Base-by-base conservation (phyloP, 2,329 filamentous ascomycete species). In the Epichloe gansuensis region DNA sequence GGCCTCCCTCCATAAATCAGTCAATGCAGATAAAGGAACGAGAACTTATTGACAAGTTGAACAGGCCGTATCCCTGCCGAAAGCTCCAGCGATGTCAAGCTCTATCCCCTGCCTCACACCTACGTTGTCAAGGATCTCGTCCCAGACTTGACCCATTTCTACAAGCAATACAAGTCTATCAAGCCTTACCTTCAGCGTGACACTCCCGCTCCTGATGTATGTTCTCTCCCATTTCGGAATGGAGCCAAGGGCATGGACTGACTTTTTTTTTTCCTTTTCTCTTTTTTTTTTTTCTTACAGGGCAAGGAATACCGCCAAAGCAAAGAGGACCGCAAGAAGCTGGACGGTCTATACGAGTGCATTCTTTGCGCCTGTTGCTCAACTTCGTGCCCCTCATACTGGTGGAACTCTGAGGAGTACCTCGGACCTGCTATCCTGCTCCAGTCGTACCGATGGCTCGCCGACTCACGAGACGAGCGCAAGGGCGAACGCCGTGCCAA, bases 131-230 rank as follows among this genome's bases (percentile, higher is more conserved):
- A 97, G 82, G 93, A 98, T 69, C 82, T 98, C 57, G 93, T 98
- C 36, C 91, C 93, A 54, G 93, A 98, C 68, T 76, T 98, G 75
- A 98, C 93, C 57, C 87, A 93, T 66, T 97, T 98, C 76, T 98
- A 98, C 82, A 97, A 97, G 81, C 93, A 98, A 78, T 98, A 98
- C 82, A 95, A 96, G 75, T 96, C 90, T 15, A 96, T 98, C 74
- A 95, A 97, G 83, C 93, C 93, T 43, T 98, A 95, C 71, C 83
- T 98, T 51, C 93, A 97, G 76, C 82, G 89, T 65, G 85, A 90
- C 58, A 93, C 88, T 31, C 85, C 87, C 51, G 75, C 88, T 43
- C 81, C 83, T 60, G 87, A 96, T 67, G 88, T 94, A 79, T 68
- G 85, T 77, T 48, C 13, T 44, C 41, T 40, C 23, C 17, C 8